Evolutionary conservation across 2,329 filamentous ascomycete species (phyloP).

Genomic region (Paramyrothecium roridum): DNA sequence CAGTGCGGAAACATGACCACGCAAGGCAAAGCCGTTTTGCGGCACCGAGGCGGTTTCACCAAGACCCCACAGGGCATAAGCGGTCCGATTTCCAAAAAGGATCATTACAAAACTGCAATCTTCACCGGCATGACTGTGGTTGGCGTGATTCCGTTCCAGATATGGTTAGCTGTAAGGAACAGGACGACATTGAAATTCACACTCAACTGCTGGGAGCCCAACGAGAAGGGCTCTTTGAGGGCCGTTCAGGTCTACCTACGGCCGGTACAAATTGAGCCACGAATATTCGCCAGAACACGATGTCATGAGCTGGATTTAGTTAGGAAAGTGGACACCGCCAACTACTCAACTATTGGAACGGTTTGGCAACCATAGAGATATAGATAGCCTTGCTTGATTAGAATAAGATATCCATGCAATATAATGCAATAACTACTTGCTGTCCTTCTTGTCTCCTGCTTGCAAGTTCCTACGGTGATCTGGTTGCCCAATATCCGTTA

Average conservation of each 20-base stretch:
- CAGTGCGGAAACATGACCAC: constrained; percentile 2
- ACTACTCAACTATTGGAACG: not conserved
- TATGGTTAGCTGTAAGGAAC: constrained; percentile 1
- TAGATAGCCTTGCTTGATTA: too few species aligned
- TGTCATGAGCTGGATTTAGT: not conserved
- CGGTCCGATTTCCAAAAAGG: constrained; percentile 2
- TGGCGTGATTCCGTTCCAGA: constrained; percentile 4
- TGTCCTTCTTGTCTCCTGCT: too few species aligned
- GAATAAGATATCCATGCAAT: too few species aligned
- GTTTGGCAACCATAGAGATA: not conserved
- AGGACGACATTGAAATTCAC: constrained; percentile 2
- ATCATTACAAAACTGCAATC: constrained; percentile 2
- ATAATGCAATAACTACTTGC: too few species aligned
- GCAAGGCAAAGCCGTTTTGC: constrained; percentile 1
- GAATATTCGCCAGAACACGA: not conserved
- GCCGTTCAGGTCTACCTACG: constrained; percentile 1
- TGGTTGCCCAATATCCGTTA: too few species aligned
- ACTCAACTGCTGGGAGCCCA: constrained; percentile 6
- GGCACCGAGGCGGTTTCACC: constrained; percentile 4
- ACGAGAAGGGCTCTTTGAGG: not conserved
- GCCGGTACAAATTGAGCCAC: not conserved
- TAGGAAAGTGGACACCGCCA: not conserved
- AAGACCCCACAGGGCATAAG: constrained; percentile 7
- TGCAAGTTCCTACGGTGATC: too few species aligned
- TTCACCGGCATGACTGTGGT: constrained; percentile 2